Percentiles rank a stretch among this genome's conserved stretches.
These are phyloP conservation scores for Trametes elegans DNA, from an alignment of 768 basidiomycete species.

Conservation along the genomic window DNA sequence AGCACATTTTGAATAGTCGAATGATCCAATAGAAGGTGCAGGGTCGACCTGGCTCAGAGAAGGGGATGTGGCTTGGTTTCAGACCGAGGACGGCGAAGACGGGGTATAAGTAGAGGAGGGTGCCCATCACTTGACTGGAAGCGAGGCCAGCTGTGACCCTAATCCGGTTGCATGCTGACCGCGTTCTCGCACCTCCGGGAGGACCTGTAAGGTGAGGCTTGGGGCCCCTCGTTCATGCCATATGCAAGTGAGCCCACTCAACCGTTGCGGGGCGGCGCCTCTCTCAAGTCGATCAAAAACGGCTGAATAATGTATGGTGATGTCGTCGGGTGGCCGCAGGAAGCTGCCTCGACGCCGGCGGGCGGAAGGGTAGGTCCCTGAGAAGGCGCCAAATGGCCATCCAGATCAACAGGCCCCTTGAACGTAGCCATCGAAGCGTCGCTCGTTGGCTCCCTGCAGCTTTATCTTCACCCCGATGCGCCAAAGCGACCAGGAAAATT, in stretches of 20 bases:
- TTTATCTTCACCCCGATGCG: conserved; percentile 16
- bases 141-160: conserved; percentile 31
- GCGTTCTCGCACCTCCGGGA: conserved; percentile 34
- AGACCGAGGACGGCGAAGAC: neutral
- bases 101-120: conserved; percentile 21
- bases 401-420: conserved; percentile 15
- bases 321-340: conserved; percentile 19
- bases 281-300: conserved; percentile 22
- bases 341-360: conserved; percentile 14
- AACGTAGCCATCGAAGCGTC: conserved; percentile 13
- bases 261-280: conserved; percentile 20
- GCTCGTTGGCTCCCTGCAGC: conserved; percentile 9
- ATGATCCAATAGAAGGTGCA: conserved; percentile 15
- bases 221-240: conserved; percentile 27
- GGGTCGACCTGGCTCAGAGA: conserved; percentile 21
- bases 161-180: conserved; percentile 37
- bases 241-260: conserved; percentile 21
- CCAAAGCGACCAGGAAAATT: conserved; percentile 11
- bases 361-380: conserved; percentile 14
- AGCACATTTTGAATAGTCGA: conserved; percentile 55
- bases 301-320: conserved; percentile 21
- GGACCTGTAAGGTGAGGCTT: conserved; percentile 37
- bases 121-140: conserved; percentile 26
- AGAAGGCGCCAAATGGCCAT: conserved; percentile 12
- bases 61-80: conserved; percentile 16